Conservation (phyloP, 345 rosid genomes). For the Anastatica hierochuntica region DNA sequence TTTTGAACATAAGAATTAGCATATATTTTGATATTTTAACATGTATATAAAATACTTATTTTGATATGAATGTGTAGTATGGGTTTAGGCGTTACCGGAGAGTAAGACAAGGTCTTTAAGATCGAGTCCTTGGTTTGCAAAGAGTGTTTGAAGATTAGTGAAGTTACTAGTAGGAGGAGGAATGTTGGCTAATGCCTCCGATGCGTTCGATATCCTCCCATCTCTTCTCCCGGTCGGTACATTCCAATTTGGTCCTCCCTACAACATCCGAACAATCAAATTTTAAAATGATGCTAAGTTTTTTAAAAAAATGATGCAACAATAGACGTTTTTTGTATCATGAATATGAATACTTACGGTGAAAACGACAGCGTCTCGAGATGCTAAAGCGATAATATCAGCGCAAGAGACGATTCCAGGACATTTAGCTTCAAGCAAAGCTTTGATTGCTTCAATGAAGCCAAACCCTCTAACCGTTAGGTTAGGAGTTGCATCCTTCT, state of each 20-base stretch:
- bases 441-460: constrained; percentile 60
- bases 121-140: constrained; percentile 57
- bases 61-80: too few species aligned
- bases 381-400: constrained; percentile 49
- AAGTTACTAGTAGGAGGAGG: constrained; percentile 61
- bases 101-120: constrained; percentile 56
- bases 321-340: too few species aligned
- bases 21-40: too few species aligned
- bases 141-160: constrained; percentile 39
- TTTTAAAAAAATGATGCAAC: too few species aligned
- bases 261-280: neutral
- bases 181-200: constrained; percentile 48
- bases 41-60: too few species aligned
- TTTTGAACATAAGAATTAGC: too few species aligned
- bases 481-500: constrained; percentile 58
- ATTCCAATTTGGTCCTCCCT: constrained; percentile 84
- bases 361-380: constrained; percentile 63
- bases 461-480: constrained; percentile 54
- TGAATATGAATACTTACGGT: constrained; percentile 35
- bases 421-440: constrained; percentile 60
- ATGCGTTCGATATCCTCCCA: constrained; percentile 45
- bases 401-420: constrained; percentile 85
- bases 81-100: constrained; percentile 28
- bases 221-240: constrained; percentile 85
- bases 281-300: too few species aligned